A percentile compares a stretch with the other conserved stretches of the same genome.
Conservation (phyloP, 2,329 filamentous ascomycete species). For the Trichophyton schoenleinii region DNA sequence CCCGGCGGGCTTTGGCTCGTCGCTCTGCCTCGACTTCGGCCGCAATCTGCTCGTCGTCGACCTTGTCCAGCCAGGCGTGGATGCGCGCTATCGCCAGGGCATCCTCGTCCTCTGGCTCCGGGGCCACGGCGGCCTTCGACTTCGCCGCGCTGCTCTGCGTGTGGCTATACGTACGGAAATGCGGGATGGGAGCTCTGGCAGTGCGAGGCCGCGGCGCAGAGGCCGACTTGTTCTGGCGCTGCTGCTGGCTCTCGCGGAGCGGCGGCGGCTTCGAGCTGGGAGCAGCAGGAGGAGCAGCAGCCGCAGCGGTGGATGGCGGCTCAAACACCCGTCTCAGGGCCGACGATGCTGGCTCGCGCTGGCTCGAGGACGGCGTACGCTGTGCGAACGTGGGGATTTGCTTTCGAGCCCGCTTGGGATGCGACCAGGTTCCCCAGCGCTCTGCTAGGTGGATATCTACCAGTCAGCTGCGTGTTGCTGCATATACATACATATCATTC, state of each 20-base stretch:
- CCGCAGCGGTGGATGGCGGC: not conserved
- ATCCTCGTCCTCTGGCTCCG: constrained; percentile 1
- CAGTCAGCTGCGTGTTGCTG: not conserved
- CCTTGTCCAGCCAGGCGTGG: constrained; percentile 4
- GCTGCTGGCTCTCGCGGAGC: not conserved
- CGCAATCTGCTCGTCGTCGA: not conserved
- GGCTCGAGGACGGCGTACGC: not conserved
- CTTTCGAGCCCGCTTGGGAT: constrained; percentile 3
- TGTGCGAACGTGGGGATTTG: not conserved
- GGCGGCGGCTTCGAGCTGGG: not conserved
- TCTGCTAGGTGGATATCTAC: not conserved
- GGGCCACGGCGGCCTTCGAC: not conserved
- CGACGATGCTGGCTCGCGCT: not conserved
- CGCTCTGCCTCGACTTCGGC: not conserved
- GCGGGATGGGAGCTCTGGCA: not conserved
- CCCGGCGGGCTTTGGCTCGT: not conserved
- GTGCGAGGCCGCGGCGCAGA: constrained; percentile 1
- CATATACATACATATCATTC: not conserved
- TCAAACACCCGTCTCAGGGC: not conserved
- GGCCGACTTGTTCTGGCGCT: not conserved
- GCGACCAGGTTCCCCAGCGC: constrained; percentile 2
- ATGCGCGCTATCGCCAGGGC: not conserved
- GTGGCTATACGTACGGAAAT: not conserved
- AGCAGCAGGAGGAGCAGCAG: not conserved
- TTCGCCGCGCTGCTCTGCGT: constrained; percentile 2